Evolutionary conservation across 108 stramenopile species (phyloP).

Genomic region (Epipyxis sp.): DNA sequence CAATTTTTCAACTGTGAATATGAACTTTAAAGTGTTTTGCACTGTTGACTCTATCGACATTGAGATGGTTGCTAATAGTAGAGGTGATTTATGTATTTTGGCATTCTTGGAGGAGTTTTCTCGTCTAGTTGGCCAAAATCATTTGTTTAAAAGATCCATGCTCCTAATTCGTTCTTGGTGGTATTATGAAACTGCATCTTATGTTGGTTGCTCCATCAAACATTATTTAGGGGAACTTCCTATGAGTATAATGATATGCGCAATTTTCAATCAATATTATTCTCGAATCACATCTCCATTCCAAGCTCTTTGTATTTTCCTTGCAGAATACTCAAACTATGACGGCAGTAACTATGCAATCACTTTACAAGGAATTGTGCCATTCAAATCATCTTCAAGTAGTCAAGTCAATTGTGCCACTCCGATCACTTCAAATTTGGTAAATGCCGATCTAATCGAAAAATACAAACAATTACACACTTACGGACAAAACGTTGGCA

Average conservation of each 20-base stretch:
- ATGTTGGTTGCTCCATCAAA: background rate
- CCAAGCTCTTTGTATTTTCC: no score
- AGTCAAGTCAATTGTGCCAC: background rate
- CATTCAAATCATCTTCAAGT: background rate
- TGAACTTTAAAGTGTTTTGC: background rate
- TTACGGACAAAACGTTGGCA: no score
- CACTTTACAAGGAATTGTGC: background rate
- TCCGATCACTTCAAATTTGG: background rate
- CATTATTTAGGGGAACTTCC: background rate
- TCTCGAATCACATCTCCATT: no score
- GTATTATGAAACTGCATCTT: constrained; percentile 15
- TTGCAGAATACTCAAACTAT: background rate
- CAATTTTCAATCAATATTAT: no score
- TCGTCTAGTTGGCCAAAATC: background rate
- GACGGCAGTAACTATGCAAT: background rate
- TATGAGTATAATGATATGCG: background rate
- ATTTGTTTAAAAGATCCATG: constrained; percentile 1
- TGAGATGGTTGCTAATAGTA: constrained; percentile 15
- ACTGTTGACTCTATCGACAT: background rate
- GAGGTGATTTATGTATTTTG: constrained; percentile 1
- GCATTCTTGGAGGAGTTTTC: constrained; percentile 11
- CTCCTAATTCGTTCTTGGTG: constrained; percentile 22
- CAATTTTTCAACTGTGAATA: background rate
- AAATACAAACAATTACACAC: background rate
- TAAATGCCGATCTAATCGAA: background rate